Evolutionary conservation across 306 rosid species (phyloP).

Genomic region (Medicago ruthenica): DNA sequence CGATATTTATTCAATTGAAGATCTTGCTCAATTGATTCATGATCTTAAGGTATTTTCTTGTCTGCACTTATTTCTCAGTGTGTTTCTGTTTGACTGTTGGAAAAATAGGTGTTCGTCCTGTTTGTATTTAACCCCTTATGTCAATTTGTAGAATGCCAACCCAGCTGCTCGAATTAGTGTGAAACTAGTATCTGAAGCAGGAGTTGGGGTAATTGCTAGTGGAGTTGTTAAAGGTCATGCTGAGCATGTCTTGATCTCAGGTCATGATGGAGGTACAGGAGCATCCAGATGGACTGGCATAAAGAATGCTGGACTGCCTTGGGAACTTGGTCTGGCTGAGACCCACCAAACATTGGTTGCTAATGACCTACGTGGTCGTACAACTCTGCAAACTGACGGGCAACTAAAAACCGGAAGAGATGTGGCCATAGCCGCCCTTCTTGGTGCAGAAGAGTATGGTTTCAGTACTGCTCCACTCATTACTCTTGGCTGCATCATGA

Average conservation of each 20-base stretch:
- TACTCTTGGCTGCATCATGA: slow-evolving; percentile 98
- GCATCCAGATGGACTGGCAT: slow-evolving; percentile 99
- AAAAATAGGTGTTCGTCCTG: background rate
- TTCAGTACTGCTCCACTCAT: slow-evolving; percentile 99
- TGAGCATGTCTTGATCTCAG: slow-evolving; percentile 93
- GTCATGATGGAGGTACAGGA: slow-evolving; percentile 99
- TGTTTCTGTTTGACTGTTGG: slow-evolving; percentile 27
- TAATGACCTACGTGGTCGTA: slow-evolving; percentile 95
- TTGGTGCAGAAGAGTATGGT: slow-evolving; percentile 99
- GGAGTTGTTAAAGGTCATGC: slow-evolving; percentile 99
- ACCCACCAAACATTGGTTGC: slow-evolving; percentile 98
- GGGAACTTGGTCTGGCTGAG: slow-evolving; percentile 99
- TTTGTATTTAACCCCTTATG: slow-evolving; percentile 34
- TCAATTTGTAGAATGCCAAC: slow-evolving; percentile 74
- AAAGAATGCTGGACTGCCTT: slow-evolving; percentile 98
- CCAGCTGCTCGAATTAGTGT: slow-evolving; percentile 96
- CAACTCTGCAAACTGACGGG: slow-evolving; percentile 97
- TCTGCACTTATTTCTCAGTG: slow-evolving; percentile 23
- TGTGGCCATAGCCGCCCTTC: slow-evolving; percentile 97
- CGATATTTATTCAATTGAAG: slow-evolving; percentile 98
- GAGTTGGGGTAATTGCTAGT: slow-evolving; percentile 98
- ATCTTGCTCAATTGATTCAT: slow-evolving; percentile 93
- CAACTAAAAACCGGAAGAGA: slow-evolving; percentile 99
- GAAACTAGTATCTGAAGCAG: slow-evolving; percentile 97
- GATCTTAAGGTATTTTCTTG: slow-evolving; percentile 78